Conservation (phyloP, 2,329 filamentous ascomycete genomes). For the Xylariales sp. region DNA sequence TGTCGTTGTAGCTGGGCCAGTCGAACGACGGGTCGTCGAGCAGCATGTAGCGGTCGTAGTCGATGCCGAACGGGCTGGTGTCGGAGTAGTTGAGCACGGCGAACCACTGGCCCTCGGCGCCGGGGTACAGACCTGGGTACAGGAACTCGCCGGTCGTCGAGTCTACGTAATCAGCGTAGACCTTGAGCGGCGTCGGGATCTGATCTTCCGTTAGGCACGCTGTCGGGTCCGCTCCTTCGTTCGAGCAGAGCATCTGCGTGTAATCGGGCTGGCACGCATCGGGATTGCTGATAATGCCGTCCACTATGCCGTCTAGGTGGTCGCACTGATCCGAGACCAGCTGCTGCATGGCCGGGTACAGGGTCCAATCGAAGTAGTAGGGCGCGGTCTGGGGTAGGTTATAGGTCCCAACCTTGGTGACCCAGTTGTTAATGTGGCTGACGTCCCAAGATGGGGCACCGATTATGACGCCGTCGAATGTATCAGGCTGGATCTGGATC, state of each 20-base stretch:
- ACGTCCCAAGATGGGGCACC: conserved; percentile 48
- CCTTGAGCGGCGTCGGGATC: conserved; percentile 27
- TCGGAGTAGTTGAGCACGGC: conserved; percentile 24
- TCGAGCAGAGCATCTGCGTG: conserved; percentile 33
- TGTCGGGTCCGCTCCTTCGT: conserved; percentile 16
- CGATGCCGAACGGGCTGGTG: conserved; percentile 27
- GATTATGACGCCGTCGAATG: conserved; percentile 53
- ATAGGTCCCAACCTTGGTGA: conserved; percentile 37
- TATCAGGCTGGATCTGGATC: conserved; percentile 45
- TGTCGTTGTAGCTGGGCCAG: conserved; percentile 27
- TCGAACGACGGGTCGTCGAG: conserved; percentile 32
- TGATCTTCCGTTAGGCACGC: conserved; percentile 39
- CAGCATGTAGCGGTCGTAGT: conserved; percentile 34
- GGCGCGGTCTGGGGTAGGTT: conserved; percentile 41
- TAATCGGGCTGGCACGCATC: conserved; percentile 38
- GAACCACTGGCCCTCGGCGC: conserved; percentile 36
- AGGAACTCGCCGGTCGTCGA: conserved; percentile 28
- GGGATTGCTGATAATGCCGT: conserved; percentile 45
- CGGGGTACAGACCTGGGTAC: conserved; percentile 39
- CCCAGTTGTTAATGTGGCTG: conserved; percentile 37
- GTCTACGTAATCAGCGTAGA: conserved; percentile 22
- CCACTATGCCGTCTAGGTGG: conserved; percentile 39
- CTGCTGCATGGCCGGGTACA: conserved; percentile 30
- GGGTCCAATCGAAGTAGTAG: conserved; percentile 42
- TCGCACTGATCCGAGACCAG: conserved; percentile 49